phyloP scores from a whole-genome alignment of 2,329 filamentous ascomycete genomes.

The Fusarium proliferatum region DNA sequence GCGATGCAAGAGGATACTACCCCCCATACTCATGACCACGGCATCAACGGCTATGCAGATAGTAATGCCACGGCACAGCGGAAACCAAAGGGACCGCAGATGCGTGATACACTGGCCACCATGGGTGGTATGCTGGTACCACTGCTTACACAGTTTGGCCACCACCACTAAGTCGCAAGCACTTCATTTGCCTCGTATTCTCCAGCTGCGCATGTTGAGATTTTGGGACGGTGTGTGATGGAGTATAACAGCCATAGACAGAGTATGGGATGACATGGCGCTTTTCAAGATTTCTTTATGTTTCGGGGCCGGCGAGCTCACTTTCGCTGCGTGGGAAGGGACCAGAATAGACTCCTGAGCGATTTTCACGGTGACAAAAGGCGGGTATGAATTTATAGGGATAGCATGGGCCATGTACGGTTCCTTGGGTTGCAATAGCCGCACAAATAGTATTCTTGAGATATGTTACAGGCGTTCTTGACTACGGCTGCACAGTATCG shows the following conservation, averaged over 20 bases:
- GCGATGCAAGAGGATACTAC: slow-evolving; percentile 86
- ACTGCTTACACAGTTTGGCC: slow-evolving; percentile 80
- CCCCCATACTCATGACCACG: slow-evolving; percentile 60
- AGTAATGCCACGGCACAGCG: slow-evolving; percentile 57
- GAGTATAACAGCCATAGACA: slow-evolving; percentile 15
- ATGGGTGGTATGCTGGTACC: slow-evolving; percentile 83
- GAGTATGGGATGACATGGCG: slow-evolving; percentile 25
- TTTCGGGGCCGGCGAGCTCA: slow-evolving; percentile 40
- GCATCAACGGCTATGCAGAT: slow-evolving; percentile 67
- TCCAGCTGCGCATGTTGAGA: slow-evolving; percentile 15
- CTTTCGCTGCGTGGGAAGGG: slow-evolving; percentile 19
- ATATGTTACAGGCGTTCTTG: not conserved
- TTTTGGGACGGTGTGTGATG: slow-evolving; percentile 4
- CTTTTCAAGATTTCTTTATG: slow-evolving; percentile 23
- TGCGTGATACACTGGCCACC: slow-evolving; percentile 77
- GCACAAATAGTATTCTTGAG: slow-evolving; percentile 21
- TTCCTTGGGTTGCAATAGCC: slow-evolving; percentile 15
- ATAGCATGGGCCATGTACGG: slow-evolving; percentile 23
- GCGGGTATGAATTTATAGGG: slow-evolving; percentile 12
- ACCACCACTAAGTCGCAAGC: slow-evolving; percentile 67
- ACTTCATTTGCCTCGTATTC: slow-evolving; percentile 8
- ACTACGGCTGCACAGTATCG: not conserved
- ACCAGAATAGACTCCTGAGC: slow-evolving; percentile 31
- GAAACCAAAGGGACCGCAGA: slow-evolving; percentile 66
- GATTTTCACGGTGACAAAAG: slow-evolving; percentile 12